These are phyloP conservation scores for Brachypodium distachyon DNA, from an alignment of 202 grass and related monocot genomes.

Conservation along the genomic window DNA sequence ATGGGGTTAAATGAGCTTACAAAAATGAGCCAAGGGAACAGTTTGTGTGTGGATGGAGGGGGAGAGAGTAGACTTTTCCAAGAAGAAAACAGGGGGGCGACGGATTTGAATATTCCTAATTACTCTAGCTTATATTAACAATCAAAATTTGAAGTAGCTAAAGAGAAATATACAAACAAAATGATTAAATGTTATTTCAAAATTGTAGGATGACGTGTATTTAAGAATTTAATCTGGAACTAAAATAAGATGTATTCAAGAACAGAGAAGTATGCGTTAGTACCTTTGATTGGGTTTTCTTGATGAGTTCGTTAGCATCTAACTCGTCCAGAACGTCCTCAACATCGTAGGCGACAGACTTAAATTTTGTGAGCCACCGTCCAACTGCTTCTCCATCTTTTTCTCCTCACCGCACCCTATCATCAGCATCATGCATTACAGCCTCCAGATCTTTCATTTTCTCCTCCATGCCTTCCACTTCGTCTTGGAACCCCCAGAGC, in stretches of 20 bases:
- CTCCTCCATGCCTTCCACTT: not conserved
- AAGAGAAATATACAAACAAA: no score
- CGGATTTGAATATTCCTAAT: not conserved
- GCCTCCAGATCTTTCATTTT: not conserved
- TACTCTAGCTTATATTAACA: no score
- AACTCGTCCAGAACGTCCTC: not conserved
- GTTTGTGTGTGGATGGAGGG: no score
- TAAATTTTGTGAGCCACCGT: conserved; percentile 9
- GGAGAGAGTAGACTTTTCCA: no score
- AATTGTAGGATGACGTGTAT: not conserved
- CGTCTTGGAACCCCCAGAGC: conserved; percentile 4
- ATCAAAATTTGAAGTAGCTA: no score
- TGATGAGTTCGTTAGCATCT: not conserved
- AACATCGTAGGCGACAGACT: conserved; percentile 1
- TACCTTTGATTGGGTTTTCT: not conserved
- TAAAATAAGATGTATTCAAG: not conserved
- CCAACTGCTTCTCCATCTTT: not conserved
- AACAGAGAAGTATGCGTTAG: not conserved
- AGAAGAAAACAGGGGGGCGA: no score
- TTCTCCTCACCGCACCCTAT: not conserved
- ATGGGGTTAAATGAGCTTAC: no score
- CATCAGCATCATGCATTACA: not conserved
- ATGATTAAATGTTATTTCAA: no score
- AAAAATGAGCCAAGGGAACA: no score
- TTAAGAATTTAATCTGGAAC: not conserved